These are phyloP conservation scores for Daldinia concentrica DNA, from an alignment of 495 filamentous ascomycete species.

Conservation along the genomic window DNA sequence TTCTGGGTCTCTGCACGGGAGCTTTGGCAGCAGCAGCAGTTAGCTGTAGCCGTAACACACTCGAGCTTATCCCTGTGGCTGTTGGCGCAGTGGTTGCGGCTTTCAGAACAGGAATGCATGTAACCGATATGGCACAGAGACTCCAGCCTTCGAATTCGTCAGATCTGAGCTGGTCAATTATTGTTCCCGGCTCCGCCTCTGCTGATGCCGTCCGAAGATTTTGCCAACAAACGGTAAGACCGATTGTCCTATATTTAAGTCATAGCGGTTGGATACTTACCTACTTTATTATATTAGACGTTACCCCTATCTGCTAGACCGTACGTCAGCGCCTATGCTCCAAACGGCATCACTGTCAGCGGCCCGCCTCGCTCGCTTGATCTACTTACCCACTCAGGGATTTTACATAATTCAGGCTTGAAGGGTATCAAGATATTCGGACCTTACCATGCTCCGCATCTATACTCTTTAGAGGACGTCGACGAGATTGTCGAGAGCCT, in stretches of 20 bases:
- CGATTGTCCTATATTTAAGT: no score
- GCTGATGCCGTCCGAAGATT: slow-evolving; percentile 28
- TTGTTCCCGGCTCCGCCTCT: slow-evolving; percentile 29
- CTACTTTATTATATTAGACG: background rate
- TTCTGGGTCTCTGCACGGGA: slow-evolving; percentile 68
- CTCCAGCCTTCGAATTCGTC: slow-evolving; percentile 1
- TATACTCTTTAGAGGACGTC: slow-evolving; percentile 38
- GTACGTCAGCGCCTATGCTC: slow-evolving; percentile 41
- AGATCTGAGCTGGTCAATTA: slow-evolving; percentile 39
- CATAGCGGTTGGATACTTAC: background rate
- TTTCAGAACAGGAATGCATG: slow-evolving; percentile 66
- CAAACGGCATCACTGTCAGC: slow-evolving; percentile 39
- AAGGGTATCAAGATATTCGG: slow-evolving; percentile 31
- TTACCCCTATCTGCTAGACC: slow-evolving; percentile 35
- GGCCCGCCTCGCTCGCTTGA: slow-evolving; percentile 38
- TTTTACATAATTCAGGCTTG: background rate
- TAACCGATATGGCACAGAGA: slow-evolving; percentile 12
- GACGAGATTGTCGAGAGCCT: slow-evolving; percentile 16
- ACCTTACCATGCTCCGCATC: slow-evolving; percentile 47
- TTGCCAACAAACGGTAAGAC: slow-evolving; percentile 21
- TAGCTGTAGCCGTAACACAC: slow-evolving; percentile 64
- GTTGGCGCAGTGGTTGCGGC: slow-evolving; percentile 70
- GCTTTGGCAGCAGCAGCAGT: slow-evolving; percentile 70
- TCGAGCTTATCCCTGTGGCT: slow-evolving; percentile 68
- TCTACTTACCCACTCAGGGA: slow-evolving; percentile 5